A percentile compares a stretch with the other conserved stretches of the same genome.
phyloP scores from a whole-genome alignment of 1,139 yeast species.

The Hyphopichia fennica region DNA sequence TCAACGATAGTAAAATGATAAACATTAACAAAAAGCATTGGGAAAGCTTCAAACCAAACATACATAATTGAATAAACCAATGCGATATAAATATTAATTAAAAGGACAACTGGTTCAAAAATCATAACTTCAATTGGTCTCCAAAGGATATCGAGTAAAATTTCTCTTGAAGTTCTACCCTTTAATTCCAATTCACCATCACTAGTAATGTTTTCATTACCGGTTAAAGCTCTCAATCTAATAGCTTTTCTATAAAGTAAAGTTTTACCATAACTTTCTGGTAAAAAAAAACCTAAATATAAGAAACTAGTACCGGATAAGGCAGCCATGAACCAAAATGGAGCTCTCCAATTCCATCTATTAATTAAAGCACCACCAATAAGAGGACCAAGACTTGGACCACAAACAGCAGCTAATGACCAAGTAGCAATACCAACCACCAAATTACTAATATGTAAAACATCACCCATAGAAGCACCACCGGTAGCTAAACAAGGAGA shows the following conservation, averaged over 20 bases:
- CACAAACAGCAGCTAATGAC: constrained; percentile 38
- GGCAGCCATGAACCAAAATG: constrained; percentile 40
- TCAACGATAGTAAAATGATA: constrained; percentile 51
- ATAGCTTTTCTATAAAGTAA: constrained; percentile 36
- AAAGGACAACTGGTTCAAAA: constrained; percentile 46
- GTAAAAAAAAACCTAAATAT: constrained; percentile 26
- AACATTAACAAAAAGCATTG: constrained; percentile 48
- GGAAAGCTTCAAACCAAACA: constrained; percentile 63
- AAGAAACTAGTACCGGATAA: constrained; percentile 27
- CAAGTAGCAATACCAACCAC: constrained; percentile 34
- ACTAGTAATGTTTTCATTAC: constrained; percentile 29
- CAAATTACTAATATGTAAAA: constrained; percentile 22
- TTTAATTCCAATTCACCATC: constrained; percentile 28
- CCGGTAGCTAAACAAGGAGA: constrained; percentile 37
- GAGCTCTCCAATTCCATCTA: constrained; percentile 37
- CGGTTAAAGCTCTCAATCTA: constrained; percentile 35
- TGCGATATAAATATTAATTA: constrained; percentile 51
- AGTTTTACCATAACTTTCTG: constrained; percentile 36
- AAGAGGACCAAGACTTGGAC: constrained; percentile 40
- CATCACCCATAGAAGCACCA: constrained; percentile 33
- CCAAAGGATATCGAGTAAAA: constrained; percentile 46
- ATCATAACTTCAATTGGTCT: constrained; percentile 46
- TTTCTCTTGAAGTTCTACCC: constrained; percentile 16
- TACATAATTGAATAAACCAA: constrained; percentile 55
- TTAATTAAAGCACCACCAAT: constrained; percentile 32